phyloP scores from a whole-genome alignment of 805 yeast species.

The Candida ficus region DNA sequence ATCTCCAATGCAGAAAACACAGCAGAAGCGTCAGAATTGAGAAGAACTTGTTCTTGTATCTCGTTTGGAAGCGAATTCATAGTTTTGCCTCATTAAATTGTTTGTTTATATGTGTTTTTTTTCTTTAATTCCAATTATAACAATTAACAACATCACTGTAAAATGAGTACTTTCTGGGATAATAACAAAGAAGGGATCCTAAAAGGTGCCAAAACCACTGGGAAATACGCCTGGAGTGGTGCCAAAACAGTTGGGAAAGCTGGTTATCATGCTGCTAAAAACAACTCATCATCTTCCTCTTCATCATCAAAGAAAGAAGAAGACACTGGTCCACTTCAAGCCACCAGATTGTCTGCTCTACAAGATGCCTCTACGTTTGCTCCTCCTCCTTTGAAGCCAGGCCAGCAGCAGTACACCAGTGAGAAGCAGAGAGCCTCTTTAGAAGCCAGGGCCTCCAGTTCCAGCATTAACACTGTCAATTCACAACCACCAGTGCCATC shows the following conservation, averaged over 20 bases:
- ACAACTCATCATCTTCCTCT: conserved; percentile 14
- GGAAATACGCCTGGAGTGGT: conserved; percentile 33
- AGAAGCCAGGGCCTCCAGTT: background rate
- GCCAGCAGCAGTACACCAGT: conserved; percentile 29
- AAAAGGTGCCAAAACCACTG: conserved; percentile 31
- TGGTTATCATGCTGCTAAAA: conserved; percentile 35
- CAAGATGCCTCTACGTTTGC: conserved; percentile 26
- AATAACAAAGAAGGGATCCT: conserved; percentile 35
- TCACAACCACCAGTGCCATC: too few relatives aligned
- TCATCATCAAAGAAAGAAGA: background rate
- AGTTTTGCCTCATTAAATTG: too few relatives aligned
- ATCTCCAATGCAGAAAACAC: too few relatives aligned
- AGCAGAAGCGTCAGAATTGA: too few relatives aligned
- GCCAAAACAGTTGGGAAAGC: conserved; percentile 36
- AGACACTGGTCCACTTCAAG: background rate
- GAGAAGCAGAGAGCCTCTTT: conserved; percentile 11
- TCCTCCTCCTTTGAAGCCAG: conserved; percentile 36
- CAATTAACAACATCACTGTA: too few relatives aligned
- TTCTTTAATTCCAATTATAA: too few relatives aligned
- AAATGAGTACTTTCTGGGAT: conserved; percentile 41
- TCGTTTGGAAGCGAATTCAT: too few relatives aligned
- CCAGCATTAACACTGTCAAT: too few relatives aligned
- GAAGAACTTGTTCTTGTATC: too few relatives aligned
- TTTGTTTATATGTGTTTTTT: too few relatives aligned
- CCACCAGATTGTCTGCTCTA: background rate